Base-by-base conservation (phyloP, 768 basidiomycete genomes). In the Myochromella boudieri region DNA sequence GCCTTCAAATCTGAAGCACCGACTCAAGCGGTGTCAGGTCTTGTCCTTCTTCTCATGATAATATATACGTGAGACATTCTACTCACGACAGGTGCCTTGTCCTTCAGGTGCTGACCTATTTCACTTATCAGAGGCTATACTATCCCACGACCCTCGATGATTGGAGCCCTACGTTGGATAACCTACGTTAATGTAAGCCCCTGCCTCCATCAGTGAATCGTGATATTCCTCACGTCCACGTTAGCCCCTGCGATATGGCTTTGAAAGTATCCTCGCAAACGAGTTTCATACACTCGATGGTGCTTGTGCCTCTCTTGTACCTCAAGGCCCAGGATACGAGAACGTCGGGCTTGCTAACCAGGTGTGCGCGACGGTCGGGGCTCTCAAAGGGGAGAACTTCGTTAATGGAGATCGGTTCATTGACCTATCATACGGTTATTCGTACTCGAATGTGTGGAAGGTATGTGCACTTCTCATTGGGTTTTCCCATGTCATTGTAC, bases 271-370 rank as follows among this genome's bases (percentile, higher is more conserved):
- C 32, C 72, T 95, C 60, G 72, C 79, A 18, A 95, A 92, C 65
- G 91, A 95, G 63, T 92, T 94, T 67, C 80, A 77, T 53, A 83
- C 78, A 0, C 65, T 87, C 5, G 63, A 85, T 17, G 88, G 84
- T 34, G 58, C 66, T 9, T 85, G 85, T 57, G 68, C 84, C 18
- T 62, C 69, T 31, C 67, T 87, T 11, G 79, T 84, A 0, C 83
- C 87, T 4, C 72, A 68, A 2, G 85, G 86, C 0, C 67, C 83
- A 0, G 79, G 80, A 1, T 89, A 89, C 52, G 77, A 77, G 53
- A 68, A 68, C 15, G 60, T 84, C 32, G 61, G 72, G 3, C 53
- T 84, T 10, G 62, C 54, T 1, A 89, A 92, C 59, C 91, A 92
- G 65, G 84, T 85, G 1, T 95, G 92, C 61, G 76, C 87, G 2